Base-by-base conservation (phyloP, 306 rosid species). In the Lathyrus aphaca region DNA sequence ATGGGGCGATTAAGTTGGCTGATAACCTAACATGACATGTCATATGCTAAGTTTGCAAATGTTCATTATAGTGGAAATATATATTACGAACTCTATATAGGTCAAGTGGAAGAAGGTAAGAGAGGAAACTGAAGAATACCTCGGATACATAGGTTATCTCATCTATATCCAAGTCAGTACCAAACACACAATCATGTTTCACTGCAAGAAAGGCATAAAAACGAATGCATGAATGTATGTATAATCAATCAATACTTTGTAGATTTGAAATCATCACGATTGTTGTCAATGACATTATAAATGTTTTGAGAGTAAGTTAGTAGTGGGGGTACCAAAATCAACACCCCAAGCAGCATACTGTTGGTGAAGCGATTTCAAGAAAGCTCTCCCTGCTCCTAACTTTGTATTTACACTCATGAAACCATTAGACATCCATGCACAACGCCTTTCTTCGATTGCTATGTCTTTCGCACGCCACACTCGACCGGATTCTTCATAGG, bases 281-380 rank as follows among this genome's bases (percentile, higher is more conserved):
- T 61, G 40, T 46, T 66, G 57, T 35, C 30, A 48, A 40, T 66
- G 61, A 39, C 44, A 55, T 50, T 58, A 64, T 71, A 49, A 38
- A 73, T 42, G 16, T 55, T 30, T 42, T 44, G 44, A 46, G 35
- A 67, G 17, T 50, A 66, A 54, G 72, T 37, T 53, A 50, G 72
- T 44, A 29, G 66, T 77, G 39, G n/a, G 45, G 17, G 81, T 89
- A 94, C 99, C 96, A 50, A 91, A 73, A 84, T 91, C 96, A 86
- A 94, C 95, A 64, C 96, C 99, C 99, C 99, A 94, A 8, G 76
- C 82, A 39, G 95, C 92, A 84, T 89, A 91, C 82, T 94, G 99
- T 61, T 38, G 65, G 82, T 91, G 80, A 19, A 94, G 95, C 50
- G 99, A 94, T 69, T 81, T 85, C 82, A 94, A 77, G 74, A 94